Evolutionary conservation across 495 filamentous ascomycete genomes (phyloP), one percentile per base, ranked within the genome.

Genomic region (Hyaloscypha bicolor): DNA sequence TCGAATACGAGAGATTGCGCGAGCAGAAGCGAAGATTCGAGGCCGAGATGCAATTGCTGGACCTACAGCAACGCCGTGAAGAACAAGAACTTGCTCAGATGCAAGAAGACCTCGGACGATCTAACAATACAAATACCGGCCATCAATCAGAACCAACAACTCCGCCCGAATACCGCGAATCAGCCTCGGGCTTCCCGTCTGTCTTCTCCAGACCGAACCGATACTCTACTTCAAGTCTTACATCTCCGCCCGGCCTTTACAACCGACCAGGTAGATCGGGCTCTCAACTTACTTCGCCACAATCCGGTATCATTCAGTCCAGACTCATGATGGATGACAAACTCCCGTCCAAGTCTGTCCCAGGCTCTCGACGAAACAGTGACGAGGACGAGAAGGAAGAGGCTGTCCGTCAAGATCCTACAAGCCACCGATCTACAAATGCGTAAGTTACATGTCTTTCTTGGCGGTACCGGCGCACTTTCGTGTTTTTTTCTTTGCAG

Each of bases 101-200:
- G 76, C 88, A 90, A 65, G 88, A 91, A 71, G 90, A 93, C 62
- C 79, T 97, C 68, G 79, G 87, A 70, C 77, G 85, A 76, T 79
- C 85, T 78, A 79, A 82, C 53, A 73, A 83, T 35, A 71, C 64
- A 56, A 70, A 37, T 56, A 78, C 85, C 66, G 91, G 91, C 42
- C 90, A 92, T 64, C 88, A 92, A 76, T 94, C 93, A 61, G 94
- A 98, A 79, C 94, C 94, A 9, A 97, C 95, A 14, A 99, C 96
- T 21, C 95, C 95, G n/a, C 95, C 95, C 22, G 95, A 98, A 76
- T 92, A 93, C 75, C 90, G 87, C 68, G 93, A 97, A 69, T 78
- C 81, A 21, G 77, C 73, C 61, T 83, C 85, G 61, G 85, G 87
- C 37, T 88, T 95, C 72, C 86, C 92, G 58, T 85, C 87, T 70